A percentile compares a stretch with the other conserved stretches of the same genome.
Conservation (phyloP, 108 stramenopile species). For the Cylindrotheca fusiformis region DNA sequence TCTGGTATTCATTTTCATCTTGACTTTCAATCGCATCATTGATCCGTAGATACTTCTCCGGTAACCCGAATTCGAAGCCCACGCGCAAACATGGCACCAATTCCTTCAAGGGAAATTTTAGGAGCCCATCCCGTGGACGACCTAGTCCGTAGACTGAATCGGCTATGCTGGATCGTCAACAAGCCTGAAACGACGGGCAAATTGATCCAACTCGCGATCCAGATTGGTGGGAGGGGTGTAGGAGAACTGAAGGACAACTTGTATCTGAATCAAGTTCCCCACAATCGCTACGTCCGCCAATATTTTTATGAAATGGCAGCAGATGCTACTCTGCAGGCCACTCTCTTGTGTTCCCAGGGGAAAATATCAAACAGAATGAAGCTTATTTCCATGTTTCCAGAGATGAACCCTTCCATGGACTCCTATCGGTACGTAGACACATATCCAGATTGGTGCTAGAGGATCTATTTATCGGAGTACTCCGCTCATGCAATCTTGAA, state of each 20-base stretch:
- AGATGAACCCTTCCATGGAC: constrained; percentile 86
- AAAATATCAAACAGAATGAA: constrained; percentile 77
- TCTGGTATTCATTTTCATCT: not conserved
- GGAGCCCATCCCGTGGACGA: constrained; percentile 54
- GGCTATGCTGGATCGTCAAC: constrained; percentile 71
- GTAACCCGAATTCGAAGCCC: constrained; percentile 12
- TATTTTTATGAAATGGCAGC: constrained; percentile 83
- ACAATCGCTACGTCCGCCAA: constrained; percentile 79
- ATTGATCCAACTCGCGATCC: constrained; percentile 78
- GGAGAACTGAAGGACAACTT: constrained; percentile 57
- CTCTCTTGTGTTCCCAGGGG: constrained; percentile 59
- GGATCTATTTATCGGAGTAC: not conserved
- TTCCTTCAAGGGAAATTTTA: constrained; percentile 27
- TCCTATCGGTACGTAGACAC: constrained; percentile 50
- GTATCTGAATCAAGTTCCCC: constrained; percentile 86
- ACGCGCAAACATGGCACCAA: constrained; percentile 12
- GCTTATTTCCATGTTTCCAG: constrained; percentile 78
- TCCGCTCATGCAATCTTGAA: not conserved
- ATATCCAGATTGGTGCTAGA: not conserved
- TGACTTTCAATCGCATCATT: not conserved
- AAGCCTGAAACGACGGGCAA: constrained; percentile 68
- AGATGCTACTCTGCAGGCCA: constrained; percentile 66
- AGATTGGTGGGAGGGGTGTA: constrained; percentile 61
- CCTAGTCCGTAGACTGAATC: constrained; percentile 63
- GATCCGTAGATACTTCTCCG: constrained; percentile 13